Base-by-base conservation (phyloP, 768 basidiomycete species). In the Trametes maxima region DNA sequence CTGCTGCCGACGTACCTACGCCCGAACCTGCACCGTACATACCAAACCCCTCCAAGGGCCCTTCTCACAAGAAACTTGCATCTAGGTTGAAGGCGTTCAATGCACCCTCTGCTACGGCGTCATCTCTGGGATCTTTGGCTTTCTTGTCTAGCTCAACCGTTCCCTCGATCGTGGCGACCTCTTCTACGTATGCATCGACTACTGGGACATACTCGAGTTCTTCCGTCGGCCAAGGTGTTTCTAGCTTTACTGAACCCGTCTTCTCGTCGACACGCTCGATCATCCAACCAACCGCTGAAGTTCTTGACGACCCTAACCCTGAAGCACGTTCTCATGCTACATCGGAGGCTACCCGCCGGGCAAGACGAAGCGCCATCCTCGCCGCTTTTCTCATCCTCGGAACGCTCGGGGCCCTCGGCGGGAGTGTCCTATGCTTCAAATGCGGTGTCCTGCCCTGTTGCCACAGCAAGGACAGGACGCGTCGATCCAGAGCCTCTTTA, bases 381-480 rank as follows among this genome's bases (percentile, higher is more conserved):
- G 67, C 67, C 1, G 64, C 62, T 11, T 52, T 65, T n/a, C 52
- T 67, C 12, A 62, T 59, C 33, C 50, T 67, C 14, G 62, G 56
- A 16, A 60, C 55, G 1, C 62, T 67, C 44, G 49, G 54, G 5
- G 54, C 57, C 19, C 58, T 67, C 19, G 64, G 58, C 3, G 43
- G 62, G 4, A 40, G 57, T 33, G 42, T 63, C 8, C 40, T 58
- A 39, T 67, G 67, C 51, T 58, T 67, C 61, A 64, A 62, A 17
- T 65, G 61, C 51, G 62, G 62, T 21, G 37, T 67, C 17, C 44
- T 60, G 25, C 48, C 59, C 36, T 59, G 63, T 44, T 64, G 57
- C 57, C 46, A 44, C 40, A 16, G 46, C 51, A 50, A 25, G 19
- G 40, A 43, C 10, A 35, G 56, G 11, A 48, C 24, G 12, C 60